These are phyloP conservation scores for Bidens hawaiensis DNA, from an alignment of 140 eudicot species.

Conservation along the genomic window DNA sequence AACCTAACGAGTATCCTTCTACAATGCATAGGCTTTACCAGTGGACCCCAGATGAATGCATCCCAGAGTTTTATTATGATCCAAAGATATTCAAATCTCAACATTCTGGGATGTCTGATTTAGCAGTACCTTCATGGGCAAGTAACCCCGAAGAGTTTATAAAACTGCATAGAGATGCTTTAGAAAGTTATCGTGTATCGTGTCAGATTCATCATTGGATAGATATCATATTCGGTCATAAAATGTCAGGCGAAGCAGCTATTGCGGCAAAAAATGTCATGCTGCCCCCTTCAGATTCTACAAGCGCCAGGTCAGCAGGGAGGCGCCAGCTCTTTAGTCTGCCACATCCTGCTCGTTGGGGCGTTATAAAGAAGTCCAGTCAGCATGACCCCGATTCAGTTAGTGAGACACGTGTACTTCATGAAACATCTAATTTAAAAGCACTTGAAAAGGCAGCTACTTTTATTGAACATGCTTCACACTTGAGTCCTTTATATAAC, in stretches of 20 bases:
- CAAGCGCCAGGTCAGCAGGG: constrained; percentile 58
- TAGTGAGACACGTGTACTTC: constrained; percentile 23
- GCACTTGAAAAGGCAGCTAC: constrained; percentile 69
- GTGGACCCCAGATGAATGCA: constrained; percentile 99
- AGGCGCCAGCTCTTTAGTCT: constrained; percentile 85
- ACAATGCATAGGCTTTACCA: constrained; percentile 93
- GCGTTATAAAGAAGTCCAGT: constrained; percentile 26
- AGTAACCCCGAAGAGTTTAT: constrained; percentile 80
- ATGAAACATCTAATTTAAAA: constrained; percentile 38
- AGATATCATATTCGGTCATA: constrained; percentile 88
- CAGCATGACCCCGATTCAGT: constrained; percentile 2
- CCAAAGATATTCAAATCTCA: constrained; percentile 63
- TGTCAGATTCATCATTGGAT: constrained; percentile 83
- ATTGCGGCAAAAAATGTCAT: constrained; percentile 87
- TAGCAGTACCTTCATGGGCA: constrained; percentile 94
- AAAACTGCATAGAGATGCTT: constrained; percentile 74
- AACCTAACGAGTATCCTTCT: constrained; percentile 97
- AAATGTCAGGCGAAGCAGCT: constrained; percentile 94
- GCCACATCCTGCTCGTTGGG: constrained; percentile 86
- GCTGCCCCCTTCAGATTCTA: constrained; percentile 72
- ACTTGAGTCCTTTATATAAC: constrained; percentile 61
- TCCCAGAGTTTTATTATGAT: constrained; percentile 91
- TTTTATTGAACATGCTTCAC: constrained; percentile 73
- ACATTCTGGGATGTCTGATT: constrained; percentile 85
- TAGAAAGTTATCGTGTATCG: constrained; percentile 82